Evolutionary conservation across 257 asterid genomes (phyloP), one percentile per base, ranked within the genome.

Genomic region (Schizonepeta tenuifolia): DNA sequence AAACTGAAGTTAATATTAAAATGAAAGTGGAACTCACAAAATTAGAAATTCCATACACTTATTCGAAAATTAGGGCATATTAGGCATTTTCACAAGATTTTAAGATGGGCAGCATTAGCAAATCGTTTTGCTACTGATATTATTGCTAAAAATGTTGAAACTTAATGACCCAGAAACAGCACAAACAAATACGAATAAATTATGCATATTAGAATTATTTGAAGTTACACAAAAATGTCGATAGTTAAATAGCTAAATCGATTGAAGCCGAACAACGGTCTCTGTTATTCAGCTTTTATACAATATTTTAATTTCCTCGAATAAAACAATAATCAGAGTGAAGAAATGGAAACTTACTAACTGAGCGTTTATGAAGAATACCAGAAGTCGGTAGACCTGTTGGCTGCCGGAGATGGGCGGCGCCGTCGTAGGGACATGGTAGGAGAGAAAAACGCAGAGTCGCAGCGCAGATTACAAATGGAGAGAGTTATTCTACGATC

Each of bases 381-480:
- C 5, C 14, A 26, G 33, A 1, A 28, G 4, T 28, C 33, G 33
- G 35, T 31, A 31, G 35, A 5, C 35, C 35, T 4, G 35, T 5
- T 31, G 38, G 20, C 10, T n/a, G 46, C 44, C 24, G 46, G 24
- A 33, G 20, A 59, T 33, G 7, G 22, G 65, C 6, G 44, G 24
- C 65, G 65, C 46, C 65, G 65, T 46, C 65, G 46, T 6, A 36
- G 46, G 46, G 46, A 59, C 24, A 26, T 33, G 46, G 24, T 22
- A 31, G 46, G 44, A 31, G 77, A 61, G 66, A 26, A 60, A 38
- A 15, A n/a, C 26, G 38, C 38, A 35, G 2, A 33, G 8, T 35
- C n/a, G n/a, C n/a, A n/a, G 2, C 41, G 41, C 41, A 1, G 41
- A 36, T 0, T 7, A 36, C 41, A 36, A 31, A 31, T 7, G 4